Evolutionary conservation across 768 basidiomycete genomes (phyloP).

Genomic region (Crassisporium funariophilum): DNA sequence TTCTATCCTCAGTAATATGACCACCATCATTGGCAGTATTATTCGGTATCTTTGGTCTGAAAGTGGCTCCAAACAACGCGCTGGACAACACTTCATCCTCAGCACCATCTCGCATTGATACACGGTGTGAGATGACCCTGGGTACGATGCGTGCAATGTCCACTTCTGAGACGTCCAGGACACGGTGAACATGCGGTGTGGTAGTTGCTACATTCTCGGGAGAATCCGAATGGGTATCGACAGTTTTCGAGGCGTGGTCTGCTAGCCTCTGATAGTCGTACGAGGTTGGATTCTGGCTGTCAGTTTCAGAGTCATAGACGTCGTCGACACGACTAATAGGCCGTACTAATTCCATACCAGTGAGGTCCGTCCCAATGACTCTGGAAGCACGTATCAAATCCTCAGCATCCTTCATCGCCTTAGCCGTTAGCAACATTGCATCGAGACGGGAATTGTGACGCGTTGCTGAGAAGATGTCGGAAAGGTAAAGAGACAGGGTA

Average conservation of each 20-base stretch:
- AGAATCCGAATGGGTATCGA: slow-evolving; percentile 17
- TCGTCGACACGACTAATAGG: slow-evolving; percentile 1
- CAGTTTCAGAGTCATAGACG: neutral
- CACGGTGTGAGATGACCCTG: slow-evolving; percentile 71
- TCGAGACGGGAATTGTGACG: slow-evolving; percentile 74
- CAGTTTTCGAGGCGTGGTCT: neutral
- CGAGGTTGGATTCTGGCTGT: neutral
- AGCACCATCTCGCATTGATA: slow-evolving; percentile 69
- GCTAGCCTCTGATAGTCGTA: neutral
- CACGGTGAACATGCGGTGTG: too few species aligned
- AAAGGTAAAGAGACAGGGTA: slow-evolving; percentile 60
- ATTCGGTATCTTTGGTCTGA: slow-evolving; percentile 26
- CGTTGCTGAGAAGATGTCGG: slow-evolving; percentile 73
- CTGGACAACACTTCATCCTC: slow-evolving; percentile 71
- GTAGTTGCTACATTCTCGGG: neutral
- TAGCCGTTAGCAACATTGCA: slow-evolving; percentile 63
- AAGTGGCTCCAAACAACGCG: slow-evolving; percentile 59
- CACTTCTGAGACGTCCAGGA: slow-evolving; percentile 68
- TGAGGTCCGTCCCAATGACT: slow-evolving; percentile 61
- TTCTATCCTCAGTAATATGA: slow-evolving; percentile 20
- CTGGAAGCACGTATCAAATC: slow-evolving; percentile 68
- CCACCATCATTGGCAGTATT: slow-evolving; percentile 3
- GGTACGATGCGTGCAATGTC: slow-evolving; percentile 77
- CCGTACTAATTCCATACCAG: slow-evolving; percentile 59
- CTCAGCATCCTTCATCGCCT: slow-evolving; percentile 62